Evolutionary conservation across 257 asterid genomes (phyloP).

Genomic region (Cordia subcordata): DNA sequence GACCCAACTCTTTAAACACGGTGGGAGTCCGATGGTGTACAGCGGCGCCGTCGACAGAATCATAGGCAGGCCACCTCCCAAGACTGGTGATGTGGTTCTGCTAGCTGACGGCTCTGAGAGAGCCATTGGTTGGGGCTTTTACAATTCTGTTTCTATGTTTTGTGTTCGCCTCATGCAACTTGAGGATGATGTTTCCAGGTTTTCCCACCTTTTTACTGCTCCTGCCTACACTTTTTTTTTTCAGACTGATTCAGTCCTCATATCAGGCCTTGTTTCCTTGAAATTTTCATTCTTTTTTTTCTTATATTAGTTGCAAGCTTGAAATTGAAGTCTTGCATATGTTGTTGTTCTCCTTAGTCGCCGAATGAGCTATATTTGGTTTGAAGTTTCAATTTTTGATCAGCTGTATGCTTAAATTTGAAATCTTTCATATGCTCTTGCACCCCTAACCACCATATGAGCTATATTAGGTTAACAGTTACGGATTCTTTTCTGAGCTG

Average conservation of each 20-base stretch:
- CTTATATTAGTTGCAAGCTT: too few relatives aligned
- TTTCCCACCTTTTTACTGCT: background rate
- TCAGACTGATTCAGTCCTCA: too few relatives aligned
- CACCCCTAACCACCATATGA: too few relatives aligned
- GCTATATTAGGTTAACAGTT: too few relatives aligned
- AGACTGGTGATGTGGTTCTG: slow-evolving; percentile 79
- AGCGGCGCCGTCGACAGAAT: slow-evolving; percentile 94
- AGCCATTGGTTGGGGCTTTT: slow-evolving; percentile 96
- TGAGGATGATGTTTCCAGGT: slow-evolving; percentile 84
- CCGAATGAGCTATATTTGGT: too few relatives aligned
- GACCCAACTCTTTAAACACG: slow-evolving; percentile 76
- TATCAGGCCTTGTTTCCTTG: too few relatives aligned
- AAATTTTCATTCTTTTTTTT: background rate
- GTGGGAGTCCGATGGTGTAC: slow-evolving; percentile 96
- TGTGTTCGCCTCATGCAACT: slow-evolving; percentile 94
- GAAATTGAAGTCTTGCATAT: too few relatives aligned
- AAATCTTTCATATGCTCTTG: too few relatives aligned
- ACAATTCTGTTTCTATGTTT: slow-evolving; percentile 90
- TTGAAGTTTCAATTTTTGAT: too few relatives aligned
- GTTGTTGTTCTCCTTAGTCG: too few relatives aligned
- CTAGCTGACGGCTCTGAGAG: slow-evolving; percentile 86
- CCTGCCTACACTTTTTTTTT: background rate
- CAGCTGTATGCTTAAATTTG: too few relatives aligned
- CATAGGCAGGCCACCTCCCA: slow-evolving; percentile 85
- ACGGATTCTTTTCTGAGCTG: too few relatives aligned